Base-by-base conservation (phyloP, 1,139 yeast genomes). In the Hansenula lynferdii region DNA sequence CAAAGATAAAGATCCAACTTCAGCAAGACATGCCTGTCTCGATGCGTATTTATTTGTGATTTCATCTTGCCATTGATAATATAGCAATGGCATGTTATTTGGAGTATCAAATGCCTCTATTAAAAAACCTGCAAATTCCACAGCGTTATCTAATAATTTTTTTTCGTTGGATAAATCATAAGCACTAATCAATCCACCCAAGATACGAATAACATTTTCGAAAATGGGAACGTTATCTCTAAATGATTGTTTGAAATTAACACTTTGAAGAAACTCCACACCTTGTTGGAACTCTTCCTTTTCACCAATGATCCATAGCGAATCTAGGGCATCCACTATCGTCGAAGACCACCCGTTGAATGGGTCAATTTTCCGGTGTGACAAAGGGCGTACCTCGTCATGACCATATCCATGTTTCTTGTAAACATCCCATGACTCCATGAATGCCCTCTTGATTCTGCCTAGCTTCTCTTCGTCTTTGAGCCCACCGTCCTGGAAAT, bases 131-230 rank as follows among this genome's bases (percentile, higher is more conserved):
- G 82, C 94, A 41, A 84, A 64, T 39, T 77, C 79, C 18, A 66
- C 72, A 0, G 89, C 86, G 47, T 73, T 70, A 34, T 65, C 71
- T 36, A 84, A 63, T 36, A 80, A 69, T 7, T 73, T 14, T 42
- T 73, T 72, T 31, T 77, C 81, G 1, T 68, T 56, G 0, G 85
- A 72, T 29, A 85, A 60, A 42, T 84, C 90, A 56, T 75, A 81
- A 0, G 85, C 86, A 2, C 87, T 71, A 26, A 85, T 54, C 31
- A 85, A 65, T 0, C 94, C 92, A 10, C 92, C 94, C 36, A 85
- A 62, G 62, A 79, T 77, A 42, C 90, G 66, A 42, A 81, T 80
- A 21, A 81, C 75, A 26, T 86, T 77, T 52, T 84, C 92, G 54
- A 83, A 80, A n/a, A 83, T 66, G 39, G 85, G 85, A 38, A 82